phyloP scores from a whole-genome alignment of 2,329 filamentous ascomycete species.

The Penicillium sp. region DNA sequence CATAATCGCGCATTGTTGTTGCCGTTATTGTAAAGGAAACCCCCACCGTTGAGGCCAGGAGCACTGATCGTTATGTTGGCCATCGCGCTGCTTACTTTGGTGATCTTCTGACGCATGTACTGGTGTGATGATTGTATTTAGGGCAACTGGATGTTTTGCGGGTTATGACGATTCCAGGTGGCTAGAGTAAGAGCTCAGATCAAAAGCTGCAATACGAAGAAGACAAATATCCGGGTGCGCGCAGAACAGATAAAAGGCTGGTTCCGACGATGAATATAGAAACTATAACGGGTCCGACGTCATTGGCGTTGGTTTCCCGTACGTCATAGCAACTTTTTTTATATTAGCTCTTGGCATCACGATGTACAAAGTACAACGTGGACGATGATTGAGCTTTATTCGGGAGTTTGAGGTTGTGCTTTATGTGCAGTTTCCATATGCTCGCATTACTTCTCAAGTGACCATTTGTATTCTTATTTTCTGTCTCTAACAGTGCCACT shows the following conservation, averaged over 20 bases:
- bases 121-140: neutral
- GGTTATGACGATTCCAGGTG: neutral
- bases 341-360: slow-evolving; percentile 11
- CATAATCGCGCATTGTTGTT: slow-evolving; percentile 33
- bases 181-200: neutral
- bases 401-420: neutral
- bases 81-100: slow-evolving; percentile 20
- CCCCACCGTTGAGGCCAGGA: slow-evolving; percentile 30
- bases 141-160: neutral
- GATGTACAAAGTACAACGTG: neutral
- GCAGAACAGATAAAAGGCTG: neutral
- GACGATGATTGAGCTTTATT: neutral
- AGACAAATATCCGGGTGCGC: neutral
- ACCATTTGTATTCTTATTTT: neutral
- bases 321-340: slow-evolving; percentile 19
- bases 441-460: neutral
- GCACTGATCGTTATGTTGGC: slow-evolving; percentile 35
- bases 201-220: neutral
- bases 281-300: slow-evolving; percentile 10
- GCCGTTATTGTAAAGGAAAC: slow-evolving; percentile 36
- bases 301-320: slow-evolving; percentile 9
- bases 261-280: slow-evolving; percentile 3
- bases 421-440: neutral
- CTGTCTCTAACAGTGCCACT: neutral
- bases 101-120: neutral